Conservation (phyloP, 2,329 filamentous ascomycete genomes). For the Sclerotinia glacialis region DNA sequence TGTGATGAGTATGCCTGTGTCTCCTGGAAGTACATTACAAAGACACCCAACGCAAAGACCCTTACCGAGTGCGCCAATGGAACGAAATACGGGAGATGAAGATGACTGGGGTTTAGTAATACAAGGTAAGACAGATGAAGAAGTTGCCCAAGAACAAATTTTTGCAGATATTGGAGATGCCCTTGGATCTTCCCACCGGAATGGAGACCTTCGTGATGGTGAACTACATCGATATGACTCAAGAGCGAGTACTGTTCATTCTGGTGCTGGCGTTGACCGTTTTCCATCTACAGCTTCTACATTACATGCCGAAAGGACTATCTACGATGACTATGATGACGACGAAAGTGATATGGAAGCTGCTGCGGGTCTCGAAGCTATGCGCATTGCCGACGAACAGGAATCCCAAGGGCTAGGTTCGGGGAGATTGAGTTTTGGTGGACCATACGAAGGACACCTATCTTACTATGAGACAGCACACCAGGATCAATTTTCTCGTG, state of each 20-base stretch:
- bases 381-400: conserved; percentile 78
- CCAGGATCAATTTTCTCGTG: conserved; percentile 37
- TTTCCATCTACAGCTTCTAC: conserved; percentile 53
- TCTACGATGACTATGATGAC: conserved; percentile 51
- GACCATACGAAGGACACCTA: conserved; percentile 39
- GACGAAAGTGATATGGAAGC: conserved; percentile 89
- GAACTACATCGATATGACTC: conserved; percentile 53
- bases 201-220: conserved; percentile 49
- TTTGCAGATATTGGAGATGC: conserved; percentile 41
- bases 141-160: conserved; percentile 38
- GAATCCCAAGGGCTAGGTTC: conserved; percentile 63
- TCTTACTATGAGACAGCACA: conserved; percentile 42
- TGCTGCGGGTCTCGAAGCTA: conserved; percentile 75
- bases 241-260: conserved; percentile 47
- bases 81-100: conserved; percentile 32
- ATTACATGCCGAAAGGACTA: conserved; percentile 36
- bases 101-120: conserved; percentile 33
- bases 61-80: conserved; percentile 38
- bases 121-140: conserved; percentile 32
- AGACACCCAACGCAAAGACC: conserved; percentile 40
- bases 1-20: conserved; percentile 22
- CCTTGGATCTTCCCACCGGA: conserved; percentile 37
- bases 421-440: conserved; percentile 52
- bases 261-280: conserved; percentile 45
- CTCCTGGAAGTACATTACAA: conserved; percentile 31